A percentile compares a stretch with the other conserved stretches of the same genome.
phyloP scores from a whole-genome alignment of 2,329 filamentous ascomycete species.

The Aspergillus quadrilineatus region DNA sequence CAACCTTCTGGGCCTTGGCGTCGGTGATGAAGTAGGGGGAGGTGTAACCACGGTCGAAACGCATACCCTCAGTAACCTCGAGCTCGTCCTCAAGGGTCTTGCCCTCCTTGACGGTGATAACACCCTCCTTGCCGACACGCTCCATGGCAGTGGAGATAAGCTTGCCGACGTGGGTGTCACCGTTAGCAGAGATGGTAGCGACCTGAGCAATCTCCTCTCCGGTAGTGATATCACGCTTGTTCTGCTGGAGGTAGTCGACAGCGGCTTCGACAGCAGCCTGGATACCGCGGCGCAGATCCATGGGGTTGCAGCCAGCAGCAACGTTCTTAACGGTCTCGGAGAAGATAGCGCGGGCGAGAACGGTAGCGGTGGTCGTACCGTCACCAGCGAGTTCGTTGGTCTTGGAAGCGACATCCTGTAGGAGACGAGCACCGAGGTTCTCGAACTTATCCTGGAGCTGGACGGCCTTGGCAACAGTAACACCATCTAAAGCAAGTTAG shows the following conservation, averaged over 20 bases:
- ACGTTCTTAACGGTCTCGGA: slow-evolving; percentile 99
- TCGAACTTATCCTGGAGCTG: slow-evolving; percentile 98
- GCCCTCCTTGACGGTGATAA: slow-evolving; percentile 99
- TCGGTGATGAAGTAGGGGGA: slow-evolving; percentile 99
- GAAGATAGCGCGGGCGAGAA: slow-evolving; percentile 96
- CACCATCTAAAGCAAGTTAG: slow-evolving; percentile 64
- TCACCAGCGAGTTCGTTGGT: slow-evolving; percentile 99
- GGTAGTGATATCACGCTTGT: slow-evolving; percentile 98
- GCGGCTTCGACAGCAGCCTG: slow-evolving; percentile 95
- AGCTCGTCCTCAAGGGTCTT: slow-evolving; percentile 98
- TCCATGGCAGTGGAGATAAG: slow-evolving; percentile 99
- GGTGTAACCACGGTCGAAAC: slow-evolving; percentile 97
- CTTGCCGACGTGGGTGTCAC: slow-evolving; percentile 89
- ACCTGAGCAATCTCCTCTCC: slow-evolving; percentile 97
- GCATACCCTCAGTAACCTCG: slow-evolving; percentile 99
- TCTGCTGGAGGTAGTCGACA: slow-evolving; percentile 87
- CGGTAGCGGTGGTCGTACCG: slow-evolving; percentile 95
- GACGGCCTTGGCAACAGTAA: slow-evolving; percentile 86
- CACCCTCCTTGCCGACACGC: slow-evolving; percentile 99
- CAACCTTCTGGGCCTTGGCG: slow-evolving; percentile 96
- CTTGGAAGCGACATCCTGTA: slow-evolving; percentile 98
- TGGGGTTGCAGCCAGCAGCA: slow-evolving; percentile 97
- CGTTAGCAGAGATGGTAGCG: slow-evolving; percentile 96
- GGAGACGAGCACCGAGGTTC: slow-evolving; percentile 93
- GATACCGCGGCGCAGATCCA: slow-evolving; percentile 96